Evolutionary conservation across 2,329 filamentous ascomycete genomes (phyloP), one percentile per base, ranked within the genome.

Genomic region (Coccinonectria pachysandricola): DNA sequence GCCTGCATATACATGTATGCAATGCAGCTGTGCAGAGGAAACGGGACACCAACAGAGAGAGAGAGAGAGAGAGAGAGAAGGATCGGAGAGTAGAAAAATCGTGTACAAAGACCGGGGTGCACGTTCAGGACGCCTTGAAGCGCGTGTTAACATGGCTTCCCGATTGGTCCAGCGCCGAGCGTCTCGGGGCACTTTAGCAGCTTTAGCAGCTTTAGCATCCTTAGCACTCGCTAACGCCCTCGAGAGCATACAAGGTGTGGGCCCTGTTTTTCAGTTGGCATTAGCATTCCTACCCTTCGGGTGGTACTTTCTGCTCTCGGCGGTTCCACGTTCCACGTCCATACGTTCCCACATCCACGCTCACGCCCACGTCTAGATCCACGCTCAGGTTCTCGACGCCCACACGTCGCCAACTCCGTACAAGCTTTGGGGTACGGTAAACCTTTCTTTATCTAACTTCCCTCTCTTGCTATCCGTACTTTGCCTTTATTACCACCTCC

Each of bases 81-180:
- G n/a, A n/a, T n/a, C n/a, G n/a, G n/a, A n/a, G n/a, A n/a, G n/a
- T n/a, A n/a, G n/a, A n/a, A n/a, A n/a, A n/a, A n/a, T n/a, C 35
- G 28, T 37, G 31, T 32, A 40, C 31, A 36, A 32, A 35, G 31
- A 37, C 33, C 35, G 35, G 35, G 32, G n/a, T n/a, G n/a, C n/a
- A n/a, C n/a, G n/a, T n/a, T n/a, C n/a, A n/a, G n/a, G 31, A 32
- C 40, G 29, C 44, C 42, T 37, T 45, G 45, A 31, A 42, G 46
- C 47, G 49, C 48, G 49, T 52, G 48, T 53, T 51, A 43, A 52
- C 45, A 48, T 47, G 34, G 40, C 49, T 54, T 48, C 49, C 48
- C 39, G 27, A 50, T 53, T 40, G 39, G 49, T 49, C 39, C 32
- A 35, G n/a, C n/a, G n/a, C n/a, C n/a, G n/a, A n/a, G n/a, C n/a